Base-by-base conservation (phyloP, 129 eudicot genomes). In the Sambucus nigra region DNA sequence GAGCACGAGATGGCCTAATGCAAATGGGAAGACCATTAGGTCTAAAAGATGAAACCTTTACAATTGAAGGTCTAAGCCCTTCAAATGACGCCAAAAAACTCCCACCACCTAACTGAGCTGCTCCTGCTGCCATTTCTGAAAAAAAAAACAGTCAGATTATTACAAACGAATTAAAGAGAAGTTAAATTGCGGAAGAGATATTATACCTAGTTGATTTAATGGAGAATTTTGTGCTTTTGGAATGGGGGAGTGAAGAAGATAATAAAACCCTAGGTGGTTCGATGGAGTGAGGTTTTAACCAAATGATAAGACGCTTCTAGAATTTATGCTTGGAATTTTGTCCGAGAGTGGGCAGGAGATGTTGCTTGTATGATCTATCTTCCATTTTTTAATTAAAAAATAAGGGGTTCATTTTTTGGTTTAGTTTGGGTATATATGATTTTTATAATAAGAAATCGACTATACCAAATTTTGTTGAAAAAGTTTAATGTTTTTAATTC, bases 211-310 rank as follows among this genome's bases (percentile, higher is more conserved):
- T n/a, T n/a, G n/a, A n/a, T n/a, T n/a, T n/a, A n/a, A n/a, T n/a
- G n/a, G 42, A 7, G 42, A 1, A 35, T 35, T 35, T 7, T 8
- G 9, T 1, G 42, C 12, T 15, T 39, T 22, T 35, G 7, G 16
- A 33, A 33, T 35, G 61, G 3, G 46, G 5, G 1, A 10, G 40
- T 48, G 42, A 9, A 25, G 52, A 47, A 69, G 70, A 81, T 73
- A 81, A 71, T 66, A 57, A 77, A 73, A 70, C 81, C 89, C 84
- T 76, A 81, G 75, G 64, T 50, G n/a, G 44, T 72, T 64, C 71
- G 40, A 19, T 52, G 7, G 47, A 59, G 46, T 45, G 24, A 27
- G 65, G 66, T 39, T 49, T 67, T 67, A 26, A 32, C 59, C 54
- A 16, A 26, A 66, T 13, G 45, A 69, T 64, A 44, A 69, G 74